Evolutionary conservation across 2,329 filamentous ascomycete species (phyloP).

Genomic region (Epichloe brachyelytri): DNA sequence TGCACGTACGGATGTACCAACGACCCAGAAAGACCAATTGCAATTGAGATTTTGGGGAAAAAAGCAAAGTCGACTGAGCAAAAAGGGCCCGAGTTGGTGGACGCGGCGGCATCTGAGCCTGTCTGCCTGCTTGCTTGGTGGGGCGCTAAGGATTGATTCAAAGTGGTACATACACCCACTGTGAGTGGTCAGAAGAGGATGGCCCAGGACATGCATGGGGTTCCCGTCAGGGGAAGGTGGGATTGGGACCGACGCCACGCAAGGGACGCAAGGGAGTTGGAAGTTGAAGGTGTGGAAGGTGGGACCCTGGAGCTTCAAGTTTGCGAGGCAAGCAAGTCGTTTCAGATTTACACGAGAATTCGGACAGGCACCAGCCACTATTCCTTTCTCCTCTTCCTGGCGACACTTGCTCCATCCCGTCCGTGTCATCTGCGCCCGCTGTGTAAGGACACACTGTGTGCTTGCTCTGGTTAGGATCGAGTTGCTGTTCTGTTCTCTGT

Average conservation of each 20-base stretch:
- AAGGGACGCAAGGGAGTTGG: background rate
- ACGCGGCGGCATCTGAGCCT: slow-evolving; percentile 2
- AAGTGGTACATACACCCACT: too few species aligned
- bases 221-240: slow-evolving; percentile 3
- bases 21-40: too few species aligned
- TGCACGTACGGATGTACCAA: too few species aligned
- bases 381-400: background rate
- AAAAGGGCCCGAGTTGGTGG: background rate
- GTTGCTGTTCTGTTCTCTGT: too few species aligned
- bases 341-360: background rate
- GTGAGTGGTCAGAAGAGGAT: background rate
- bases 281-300: background rate
- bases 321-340: background rate
- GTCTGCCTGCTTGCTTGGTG: background rate
- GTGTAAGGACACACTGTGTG: too few species aligned
- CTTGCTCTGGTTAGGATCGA: too few species aligned
- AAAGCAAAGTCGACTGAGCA: background rate
- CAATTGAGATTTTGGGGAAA: background rate
- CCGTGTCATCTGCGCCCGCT: background rate
- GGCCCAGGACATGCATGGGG: background rate
- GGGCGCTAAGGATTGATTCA: background rate
- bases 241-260: background rate
- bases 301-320: background rate
- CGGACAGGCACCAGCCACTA: background rate
- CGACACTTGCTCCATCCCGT: background rate